Evolutionary conservation across 306 rosid genomes (phyloP), one percentile per base, ranked within the genome.

Genomic region (Prunus persica): DNA sequence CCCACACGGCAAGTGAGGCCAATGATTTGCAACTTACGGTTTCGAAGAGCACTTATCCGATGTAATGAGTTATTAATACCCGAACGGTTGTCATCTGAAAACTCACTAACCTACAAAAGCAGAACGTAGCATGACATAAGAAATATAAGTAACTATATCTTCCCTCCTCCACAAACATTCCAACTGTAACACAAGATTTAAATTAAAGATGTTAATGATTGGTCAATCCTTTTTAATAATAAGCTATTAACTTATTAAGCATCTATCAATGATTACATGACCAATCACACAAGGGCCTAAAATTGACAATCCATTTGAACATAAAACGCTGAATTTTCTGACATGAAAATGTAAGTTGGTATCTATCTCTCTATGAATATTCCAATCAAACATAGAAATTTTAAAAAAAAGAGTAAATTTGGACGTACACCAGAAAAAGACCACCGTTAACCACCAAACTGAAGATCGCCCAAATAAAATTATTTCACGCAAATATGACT

Each of bases 1-100:
- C 99, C 99, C 55, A 92, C 99, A 47, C 98, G 97, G 87, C 99
- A 96, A 68, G 99, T 96, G 65, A 96, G 98, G 68, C 99, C 99
- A 80, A 96, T 87, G 32, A 96, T 87, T 91, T 92, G 98, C 90
- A 78, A 56, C 78, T 96, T 91, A 54, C 99, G 98, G 71, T 96
- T 96, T 38, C 96, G 86, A 81, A 96, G 88, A 13, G 99, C 99
- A 84, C 99, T 96, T 80, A 92, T 91, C 1, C 99, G 93, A 82
- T 96, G 99, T 74, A 96, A 88, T 41, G 99, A 96, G 68, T 82
- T 96, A 81, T 92, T 74, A 68, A 96, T 96, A 64, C 99, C 99
- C 0, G 99, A 96, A 14, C 99, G 90, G 93, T 96, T 96, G 84
- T 96, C 99, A 81, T 96, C 99, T 16, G 99, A 91, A 84, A 96